These are phyloP conservation scores for Coniosporium apollinis DNA, from an alignment of 495 filamentous ascomycete genomes.

Conservation along the genomic window DNA sequence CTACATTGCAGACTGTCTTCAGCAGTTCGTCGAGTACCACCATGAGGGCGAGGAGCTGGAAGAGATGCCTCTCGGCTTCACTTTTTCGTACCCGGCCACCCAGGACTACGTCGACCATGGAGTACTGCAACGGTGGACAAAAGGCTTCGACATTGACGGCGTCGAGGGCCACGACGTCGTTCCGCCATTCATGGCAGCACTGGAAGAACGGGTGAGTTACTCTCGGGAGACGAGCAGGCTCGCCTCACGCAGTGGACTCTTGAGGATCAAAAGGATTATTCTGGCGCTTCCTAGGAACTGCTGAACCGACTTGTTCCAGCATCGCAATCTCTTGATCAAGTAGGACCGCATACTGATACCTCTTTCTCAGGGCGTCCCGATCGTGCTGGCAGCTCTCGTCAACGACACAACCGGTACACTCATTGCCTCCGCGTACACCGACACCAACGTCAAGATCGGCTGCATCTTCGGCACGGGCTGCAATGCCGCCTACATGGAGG, in stretches of 20 bases:
- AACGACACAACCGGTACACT: conserved; percentile 98
- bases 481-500: conserved; percentile 96
- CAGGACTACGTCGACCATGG: conserved; percentile 96
- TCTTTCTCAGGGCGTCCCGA: conserved; percentile 54
- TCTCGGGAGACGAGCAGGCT: background rate
- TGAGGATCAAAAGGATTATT: too few relatives aligned
- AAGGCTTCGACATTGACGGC: conserved; percentile 94
- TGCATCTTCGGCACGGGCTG: conserved; percentile 98
- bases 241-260: too few relatives aligned
- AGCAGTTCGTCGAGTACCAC: conserved; percentile 90
- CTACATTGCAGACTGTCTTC: conserved; percentile 91
- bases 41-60: conserved; percentile 49
- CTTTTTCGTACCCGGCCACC: conserved; percentile 93
- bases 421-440: conserved; percentile 94
- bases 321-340: too few relatives aligned
- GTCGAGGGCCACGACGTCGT: conserved; percentile 93
- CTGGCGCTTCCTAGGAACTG: too few relatives aligned
- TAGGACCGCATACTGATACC: background rate
- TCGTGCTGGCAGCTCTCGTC: conserved; percentile 84
- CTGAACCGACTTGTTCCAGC: too few relatives aligned
- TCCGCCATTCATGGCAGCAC: conserved; percentile 72
- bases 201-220: conserved; percentile 52
- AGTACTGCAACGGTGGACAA: conserved; percentile 93
- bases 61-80: conserved; percentile 79
- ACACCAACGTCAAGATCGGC: conserved; percentile 78